Conservation (phyloP, 768 basidiomycete genomes). For the Naganishia antarctica region DNA sequence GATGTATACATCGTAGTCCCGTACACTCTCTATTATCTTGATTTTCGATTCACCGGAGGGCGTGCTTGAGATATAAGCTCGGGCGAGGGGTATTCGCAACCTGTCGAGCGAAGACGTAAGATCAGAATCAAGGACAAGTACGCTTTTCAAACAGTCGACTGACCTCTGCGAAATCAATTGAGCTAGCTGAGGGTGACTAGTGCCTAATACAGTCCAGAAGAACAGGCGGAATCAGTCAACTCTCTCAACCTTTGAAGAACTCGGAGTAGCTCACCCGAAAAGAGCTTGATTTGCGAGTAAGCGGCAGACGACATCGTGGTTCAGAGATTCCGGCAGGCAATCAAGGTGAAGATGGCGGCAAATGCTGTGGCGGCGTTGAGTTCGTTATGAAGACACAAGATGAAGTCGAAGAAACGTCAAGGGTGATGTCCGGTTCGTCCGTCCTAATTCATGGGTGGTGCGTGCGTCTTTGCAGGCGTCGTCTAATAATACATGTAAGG, state of each 20-base stretch:
- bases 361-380: not conserved
- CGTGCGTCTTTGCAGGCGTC: slow-evolving; percentile 6
- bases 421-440: slow-evolving; percentile 2
- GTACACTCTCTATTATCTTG: slow-evolving; percentile 88
- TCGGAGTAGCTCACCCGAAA: slow-evolving; percentile 46
- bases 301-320: slow-evolving; percentile 43
- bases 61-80: slow-evolving; percentile 67
- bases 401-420: not conserved
- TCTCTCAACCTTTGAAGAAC: not conserved
- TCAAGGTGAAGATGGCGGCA: not conserved
- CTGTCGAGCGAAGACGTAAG: slow-evolving; percentile 45
- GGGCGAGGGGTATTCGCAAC: slow-evolving; percentile 71
- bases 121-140: not conserved
- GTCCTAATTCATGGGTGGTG: slow-evolving; percentile 14
- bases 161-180: slow-evolving; percentile 92
- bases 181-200: slow-evolving; percentile 97
- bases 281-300: slow-evolving; percentile 51
- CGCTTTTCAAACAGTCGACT: slow-evolving; percentile 53
- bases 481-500: slow-evolving; percentile 16
- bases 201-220: slow-evolving; percentile 57
- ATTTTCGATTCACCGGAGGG: slow-evolving; percentile 79
- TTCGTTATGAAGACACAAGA: not conserved
- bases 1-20: slow-evolving; percentile 98
- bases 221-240: not conserved
- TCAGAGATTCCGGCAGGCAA: not conserved